Base-by-base conservation (phyloP, 345 rosid genomes). In the Murraya paniculata region DNA sequence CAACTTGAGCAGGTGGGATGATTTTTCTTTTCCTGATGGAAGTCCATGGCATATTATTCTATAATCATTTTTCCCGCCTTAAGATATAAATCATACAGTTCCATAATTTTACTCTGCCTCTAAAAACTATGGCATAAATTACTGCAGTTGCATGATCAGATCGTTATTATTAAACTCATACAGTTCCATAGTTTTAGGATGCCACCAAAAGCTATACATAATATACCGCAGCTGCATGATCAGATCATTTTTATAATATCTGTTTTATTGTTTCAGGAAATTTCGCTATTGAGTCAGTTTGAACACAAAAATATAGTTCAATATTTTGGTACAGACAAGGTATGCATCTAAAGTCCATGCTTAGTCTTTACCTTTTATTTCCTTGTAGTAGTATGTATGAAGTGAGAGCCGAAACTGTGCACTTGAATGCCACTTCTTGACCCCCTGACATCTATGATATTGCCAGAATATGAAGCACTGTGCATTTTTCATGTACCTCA, bases 241-340 rank as follows among this genome's bases (percentile, higher is more conserved):
- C 27, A 56, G 50, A 72, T 72, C 25, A 11, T 57, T 50, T 75
- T 50, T 65, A 64, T 75, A 33, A 75, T 53, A 7, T 4, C 14
- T 7, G 31, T 9, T 75, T 64, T 64, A n/a, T 33, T 65, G 50
- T 30, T 35, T 75, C 93, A 95, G 98, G 98, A 95, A 83, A 95
- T 95, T 85, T 85, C 81, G 71, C 86, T 85, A 41, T 87, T 95
- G 25, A 95, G 98, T 81, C 88, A 81, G 91, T 93, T 93, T 81
- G 90, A 95, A 81, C 98, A 95, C 69, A 94, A 85, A 83, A 95
- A 95, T 80, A 83, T 95, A 64, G 97, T 95, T 80, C 92, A 77
- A 68, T 95, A 95, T 74, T 83, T 82, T 71, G 98, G 97, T 81
- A 90, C 98, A 65, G 88, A 88, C 62, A 91, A 84, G 92, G 98